A percentile compares a stretch with the other conserved stretches of the same genome.
phyloP scores from a whole-genome alignment of 441 rosid genomes.

The Melastoma candidum region DNA sequence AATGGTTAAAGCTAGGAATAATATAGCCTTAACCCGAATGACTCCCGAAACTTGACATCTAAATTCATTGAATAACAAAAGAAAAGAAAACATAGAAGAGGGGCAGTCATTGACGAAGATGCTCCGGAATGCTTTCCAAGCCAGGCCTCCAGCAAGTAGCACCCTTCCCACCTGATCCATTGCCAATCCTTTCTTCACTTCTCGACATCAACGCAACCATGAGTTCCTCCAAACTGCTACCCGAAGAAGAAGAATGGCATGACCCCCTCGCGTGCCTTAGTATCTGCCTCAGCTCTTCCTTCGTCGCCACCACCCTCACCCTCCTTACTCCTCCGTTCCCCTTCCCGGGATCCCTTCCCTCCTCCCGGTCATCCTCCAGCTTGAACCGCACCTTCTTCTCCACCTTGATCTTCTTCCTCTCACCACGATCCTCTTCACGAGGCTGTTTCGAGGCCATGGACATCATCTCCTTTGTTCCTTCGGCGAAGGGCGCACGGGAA shows the following conservation, averaged over 20 bases:
- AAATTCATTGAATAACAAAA: background rate
- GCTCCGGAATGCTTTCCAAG: conserved; percentile 64
- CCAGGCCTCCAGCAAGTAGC: conserved; percentile 36
- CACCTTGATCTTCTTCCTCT: conserved; percentile 2
- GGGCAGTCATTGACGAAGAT: conserved; percentile 10
- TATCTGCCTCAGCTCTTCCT: conserved; percentile 29
- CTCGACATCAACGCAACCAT: conserved; percentile 30
- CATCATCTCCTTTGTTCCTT: too few relatives aligned
- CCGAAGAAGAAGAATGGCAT: conserved; percentile 5
- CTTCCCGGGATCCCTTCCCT: conserved; percentile 5
- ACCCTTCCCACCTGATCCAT: conserved; percentile 2
- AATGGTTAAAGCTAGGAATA: too few relatives aligned
- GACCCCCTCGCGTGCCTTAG: conserved; percentile 14
- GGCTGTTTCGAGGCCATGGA: background rate
- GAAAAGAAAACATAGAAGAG: background rate
- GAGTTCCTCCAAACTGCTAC: conserved; percentile 23
- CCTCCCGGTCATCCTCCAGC: conserved; percentile 11
- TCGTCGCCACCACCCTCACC: conserved; percentile 49
- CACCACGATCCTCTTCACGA: background rate
- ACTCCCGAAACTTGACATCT: too few relatives aligned
- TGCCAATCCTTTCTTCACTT: conserved; percentile 6
- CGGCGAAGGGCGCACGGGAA: too few relatives aligned
- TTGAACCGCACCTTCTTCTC: conserved; percentile 23
- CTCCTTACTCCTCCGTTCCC: conserved; percentile 26
- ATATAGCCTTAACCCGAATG: too few relatives aligned